Conservation (phyloP, 164 flowering plant species). For the Vitis amurensis region DNA sequence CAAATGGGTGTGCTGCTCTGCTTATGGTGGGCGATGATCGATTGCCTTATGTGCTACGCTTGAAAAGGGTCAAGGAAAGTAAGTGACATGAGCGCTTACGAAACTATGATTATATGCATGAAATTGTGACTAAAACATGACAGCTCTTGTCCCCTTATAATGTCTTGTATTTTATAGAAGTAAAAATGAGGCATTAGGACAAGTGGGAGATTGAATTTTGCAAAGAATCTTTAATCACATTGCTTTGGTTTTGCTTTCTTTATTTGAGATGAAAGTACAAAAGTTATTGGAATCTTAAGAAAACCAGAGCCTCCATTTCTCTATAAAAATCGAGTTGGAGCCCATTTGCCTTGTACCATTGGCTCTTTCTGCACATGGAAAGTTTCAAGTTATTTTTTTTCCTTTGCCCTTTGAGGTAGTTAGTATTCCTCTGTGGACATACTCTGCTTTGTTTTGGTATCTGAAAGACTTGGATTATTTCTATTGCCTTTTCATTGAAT, state of each 20-base stretch:
- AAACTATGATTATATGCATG: conserved; percentile 11
- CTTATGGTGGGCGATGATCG: neutral
- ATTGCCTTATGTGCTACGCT: neutral
- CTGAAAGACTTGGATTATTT: too few species aligned
- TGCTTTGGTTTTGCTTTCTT: neutral
- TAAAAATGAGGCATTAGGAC: conserved; percentile 6
- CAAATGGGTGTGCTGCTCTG: neutral
- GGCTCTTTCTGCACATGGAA: conserved; percentile 10
- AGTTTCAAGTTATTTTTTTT: too few species aligned
- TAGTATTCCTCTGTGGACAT: too few species aligned
- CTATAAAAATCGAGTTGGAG: conserved; percentile 7
- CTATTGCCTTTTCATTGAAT: too few species aligned
- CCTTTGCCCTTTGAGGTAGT: too few species aligned
- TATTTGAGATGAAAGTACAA: conserved; percentile 10
- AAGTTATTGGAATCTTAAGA: conserved; percentile 13
- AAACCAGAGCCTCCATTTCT: conserved; percentile 19
- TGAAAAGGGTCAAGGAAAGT: conserved; percentile 6
- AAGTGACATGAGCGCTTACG: conserved; percentile 6
- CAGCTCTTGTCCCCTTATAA: conserved; percentile 16
- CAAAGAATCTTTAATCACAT: conserved; percentile 8
- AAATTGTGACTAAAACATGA: conserved; percentile 11
- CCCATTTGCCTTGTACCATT: conserved; percentile 15
- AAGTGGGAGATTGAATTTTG: neutral
- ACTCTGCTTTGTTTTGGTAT: too few species aligned
- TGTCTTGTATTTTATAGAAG: conserved; percentile 12